Evolutionary conservation across 805 yeast species (phyloP), one percentile per base, ranked within the genome.

Genomic region (Metschnikowia continentalis): DNA sequence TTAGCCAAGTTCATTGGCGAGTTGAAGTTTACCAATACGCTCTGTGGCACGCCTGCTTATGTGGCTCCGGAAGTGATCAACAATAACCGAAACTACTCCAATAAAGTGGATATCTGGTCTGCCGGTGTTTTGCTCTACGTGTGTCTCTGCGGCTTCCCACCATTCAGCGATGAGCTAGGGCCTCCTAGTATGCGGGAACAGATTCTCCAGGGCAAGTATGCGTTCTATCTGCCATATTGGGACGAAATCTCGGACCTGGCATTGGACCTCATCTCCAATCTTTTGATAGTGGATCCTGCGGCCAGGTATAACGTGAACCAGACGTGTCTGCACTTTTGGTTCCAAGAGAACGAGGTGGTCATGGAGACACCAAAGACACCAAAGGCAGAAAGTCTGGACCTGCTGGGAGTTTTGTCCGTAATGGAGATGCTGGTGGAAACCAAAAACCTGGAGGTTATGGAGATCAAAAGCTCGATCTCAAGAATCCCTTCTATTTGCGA

Each of bases 31-130:
- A 86, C 95, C 8, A 83, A 83, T 58, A 88, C 95, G 0, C 66
- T 88, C 38, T 88, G 95, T 68, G 95, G 95, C 1, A 88, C 95
- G 0, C 95, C 95, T 0, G 90, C 92, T 0, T 88, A 88, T 61
- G 94, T 88, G 17, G 94, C 94, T 0, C 95, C 95, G 0, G 95
- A 88, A 61, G 86, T 88, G 6, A 60, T 81, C 30, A 82, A 83
- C 65, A 74, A 77, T 10, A 69, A 72, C 37, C 65, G 84, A 32
- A 74, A 76, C 56, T 88, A 88, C 59, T 77, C 87, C 33, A 84
- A 86, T 35, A 80, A 85, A 41, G 90, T 84, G 11, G 95, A 88
- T 64, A 67, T 88, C 64, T 88, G 95, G 95, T 86, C 89, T 62
- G 78, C 86, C 7, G 95, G 94, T 3, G 92, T 87, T 1, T 72